Evolutionary conservation across 805 yeast species (phyloP).

Genomic region (Zygosaccharomyces bisporus): DNA sequence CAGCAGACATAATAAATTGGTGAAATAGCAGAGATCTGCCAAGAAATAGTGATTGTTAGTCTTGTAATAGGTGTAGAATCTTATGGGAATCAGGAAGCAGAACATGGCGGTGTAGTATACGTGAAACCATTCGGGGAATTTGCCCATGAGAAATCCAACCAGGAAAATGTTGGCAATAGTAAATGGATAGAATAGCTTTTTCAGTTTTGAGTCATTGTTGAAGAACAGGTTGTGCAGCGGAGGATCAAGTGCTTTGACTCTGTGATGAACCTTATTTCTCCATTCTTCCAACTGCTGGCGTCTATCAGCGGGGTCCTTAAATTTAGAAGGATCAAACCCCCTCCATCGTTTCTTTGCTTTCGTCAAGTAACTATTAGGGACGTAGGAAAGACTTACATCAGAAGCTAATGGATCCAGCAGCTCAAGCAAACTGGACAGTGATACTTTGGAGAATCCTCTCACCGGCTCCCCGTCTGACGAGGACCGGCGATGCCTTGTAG

Average conservation of each 20-base stretch:
- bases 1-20: slow-evolving; percentile 61
- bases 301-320: slow-evolving; percentile 14
- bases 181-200: slow-evolving; percentile 75
- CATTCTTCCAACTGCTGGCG: slow-evolving; percentile 24
- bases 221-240: slow-evolving; percentile 34
- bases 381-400: slow-evolving; percentile 20
- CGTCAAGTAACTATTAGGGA: slow-evolving; percentile 13
- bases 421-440: slow-evolving; percentile 26
- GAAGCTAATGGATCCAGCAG: slow-evolving; percentile 32
- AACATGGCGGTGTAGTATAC: slow-evolving; percentile 63
- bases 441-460: slow-evolving; percentile 7
- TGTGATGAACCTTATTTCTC: slow-evolving; percentile 19
- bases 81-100: slow-evolving; percentile 68
- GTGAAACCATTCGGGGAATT: slow-evolving; percentile 73
- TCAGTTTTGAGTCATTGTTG: slow-evolving; percentile 49
- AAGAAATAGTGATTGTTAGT: slow-evolving; percentile 76
- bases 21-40: slow-evolving; percentile 93
- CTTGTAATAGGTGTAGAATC: slow-evolving; percentile 79
- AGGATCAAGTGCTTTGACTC: slow-evolving; percentile 27
- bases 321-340: slow-evolving; percentile 8
- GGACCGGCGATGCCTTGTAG: not conserved
- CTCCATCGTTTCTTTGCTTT: slow-evolving; percentile 15
- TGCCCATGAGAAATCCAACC: slow-evolving; percentile 74
- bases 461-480: slow-evolving; percentile 5
- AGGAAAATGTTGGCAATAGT: slow-evolving; percentile 65